Evolutionary conservation across 2,329 filamentous ascomycete species (phyloP).

Genomic region (Raffaelea deltoideospora): DNA sequence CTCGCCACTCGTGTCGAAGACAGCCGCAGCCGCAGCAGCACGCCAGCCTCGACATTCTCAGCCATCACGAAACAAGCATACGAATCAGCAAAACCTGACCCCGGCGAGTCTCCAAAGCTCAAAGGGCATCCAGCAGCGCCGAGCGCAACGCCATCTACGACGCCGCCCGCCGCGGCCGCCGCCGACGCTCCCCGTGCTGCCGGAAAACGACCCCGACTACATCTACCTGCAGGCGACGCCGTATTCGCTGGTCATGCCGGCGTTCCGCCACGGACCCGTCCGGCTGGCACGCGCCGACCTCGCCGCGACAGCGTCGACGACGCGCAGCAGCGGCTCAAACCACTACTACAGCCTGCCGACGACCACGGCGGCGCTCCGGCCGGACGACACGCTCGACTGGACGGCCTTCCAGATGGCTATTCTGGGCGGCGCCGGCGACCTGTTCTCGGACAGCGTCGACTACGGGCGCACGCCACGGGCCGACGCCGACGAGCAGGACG

Average conservation of each 20-base stretch:
- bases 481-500: constrained; percentile 31
- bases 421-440: constrained; percentile 38
- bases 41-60: neutral
- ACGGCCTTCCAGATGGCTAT: constrained; percentile 52
- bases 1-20: neutral
- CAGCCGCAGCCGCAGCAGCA: neutral
- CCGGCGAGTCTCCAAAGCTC: too few species aligned
- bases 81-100: neutral
- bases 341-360: too few species aligned
- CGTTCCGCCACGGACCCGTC: constrained; percentile 40
- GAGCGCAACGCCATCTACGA: too few species aligned
- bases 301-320: neutral
- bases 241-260: constrained; percentile 31
- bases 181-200: too few species aligned
- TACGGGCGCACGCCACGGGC: constrained; percentile 17
- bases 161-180: too few species aligned
- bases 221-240: constrained; percentile 32
- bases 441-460: constrained; percentile 28
- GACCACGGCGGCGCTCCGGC: constrained; percentile 13
- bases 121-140: too few species aligned
- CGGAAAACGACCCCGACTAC: constrained; percentile 22
- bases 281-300: constrained; percentile 30
- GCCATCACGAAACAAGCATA: neutral
- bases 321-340: neutral
- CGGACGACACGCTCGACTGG: constrained; percentile 43